Evolutionary conservation across 2,329 filamentous ascomycete species (phyloP).

Genomic region (Microcyclospora tardicrescens): DNA sequence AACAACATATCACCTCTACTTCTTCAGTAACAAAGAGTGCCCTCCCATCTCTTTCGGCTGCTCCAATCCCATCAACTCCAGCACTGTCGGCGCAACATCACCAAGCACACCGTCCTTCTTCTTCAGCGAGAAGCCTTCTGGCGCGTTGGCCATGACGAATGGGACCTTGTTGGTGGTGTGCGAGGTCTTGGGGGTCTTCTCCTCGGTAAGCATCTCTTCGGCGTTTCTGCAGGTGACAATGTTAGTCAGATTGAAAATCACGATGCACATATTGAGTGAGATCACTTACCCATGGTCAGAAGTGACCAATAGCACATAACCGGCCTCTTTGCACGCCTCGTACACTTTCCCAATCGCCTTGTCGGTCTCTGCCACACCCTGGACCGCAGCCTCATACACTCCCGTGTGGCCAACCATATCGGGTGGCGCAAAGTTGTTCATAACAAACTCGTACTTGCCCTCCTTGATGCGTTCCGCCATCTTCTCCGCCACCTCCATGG

Average conservation of each 20-base stretch:
- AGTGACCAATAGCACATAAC: conserved; percentile 90
- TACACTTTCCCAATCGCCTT: conserved; percentile 86
- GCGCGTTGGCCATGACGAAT: conserved; percentile 95
- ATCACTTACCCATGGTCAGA: conserved; percentile 71
- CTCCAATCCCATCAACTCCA: conserved; percentile 79
- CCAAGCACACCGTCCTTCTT: conserved; percentile 81
- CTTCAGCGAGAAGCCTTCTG: conserved; percentile 74
- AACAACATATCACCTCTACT: neutral
- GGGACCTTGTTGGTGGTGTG: conserved; percentile 98
- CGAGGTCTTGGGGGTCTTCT: conserved; percentile 93
- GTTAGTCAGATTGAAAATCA: conserved; percentile 1
- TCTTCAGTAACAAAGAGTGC: conserved; percentile 65
- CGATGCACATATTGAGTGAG: conserved; percentile 9
- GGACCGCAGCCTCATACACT: conserved; percentile 85
- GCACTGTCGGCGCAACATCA: conserved; percentile 89
- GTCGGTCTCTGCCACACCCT: conserved; percentile 77
- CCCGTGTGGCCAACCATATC: conserved; percentile 99
- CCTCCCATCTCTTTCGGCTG: conserved; percentile 91
- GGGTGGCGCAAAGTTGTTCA: conserved; percentile 99
- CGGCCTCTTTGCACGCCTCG: conserved; percentile 84
- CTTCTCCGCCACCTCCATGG: conserved; percentile 77
- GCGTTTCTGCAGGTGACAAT: conserved; percentile 50
- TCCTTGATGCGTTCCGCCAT: conserved; percentile 76
- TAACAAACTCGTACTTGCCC: conserved; percentile 85
- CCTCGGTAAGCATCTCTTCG: conserved; percentile 95